Base-by-base conservation (phyloP, 2,329 filamentous ascomycete species). In the Monosporascus sp. region DNA sequence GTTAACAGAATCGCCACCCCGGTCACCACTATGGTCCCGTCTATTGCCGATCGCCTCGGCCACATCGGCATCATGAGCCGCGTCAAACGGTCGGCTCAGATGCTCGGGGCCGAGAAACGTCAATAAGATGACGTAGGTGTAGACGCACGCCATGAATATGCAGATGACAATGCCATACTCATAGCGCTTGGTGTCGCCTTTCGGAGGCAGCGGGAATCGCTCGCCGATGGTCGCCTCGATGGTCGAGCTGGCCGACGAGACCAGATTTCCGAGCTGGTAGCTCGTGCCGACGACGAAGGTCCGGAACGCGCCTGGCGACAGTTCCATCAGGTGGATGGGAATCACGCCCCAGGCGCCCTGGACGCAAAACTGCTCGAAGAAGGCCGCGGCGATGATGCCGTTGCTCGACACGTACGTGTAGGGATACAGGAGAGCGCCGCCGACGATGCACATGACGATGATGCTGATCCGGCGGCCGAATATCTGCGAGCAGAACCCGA, bases 121-220 rank as follows among this genome's bases (percentile, higher is more conserved):
- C 52, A 90, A 65, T 6, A 83, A 1, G 38, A 85, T 76, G n/a
- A 81, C 74, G 55, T 83, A 85, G 26, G 65, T 78, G 61, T 81
- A 96, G 1, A 95, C 90, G 60, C 87, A 91, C 1, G 79, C 91
- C 88, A 96, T 91, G 72, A 96, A 96, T 65, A 95, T 94, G 65
- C 86, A 90, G 58, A 96, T 93, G 9, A 95, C 90, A 61, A 86
- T 86, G 40, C 89, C 90, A 61, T 95, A 95, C 55, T 89, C 74
- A 68, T 87, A 90, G 3, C 87, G 68, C 35, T 72, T 68, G 0
- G 73, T 77, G 1, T 70, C 66, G 19, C 77, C 68, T 1, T 78
- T 79, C 0, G 81, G 73, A 0, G 84, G 76, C 3, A 95, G 77
- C 0, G 89, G 89, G 68, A 90, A 94, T 1, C 76, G 74, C 70